phyloP scores from a whole-genome alignment of 306 rosid species.

The Alnus glutinosa region DNA sequence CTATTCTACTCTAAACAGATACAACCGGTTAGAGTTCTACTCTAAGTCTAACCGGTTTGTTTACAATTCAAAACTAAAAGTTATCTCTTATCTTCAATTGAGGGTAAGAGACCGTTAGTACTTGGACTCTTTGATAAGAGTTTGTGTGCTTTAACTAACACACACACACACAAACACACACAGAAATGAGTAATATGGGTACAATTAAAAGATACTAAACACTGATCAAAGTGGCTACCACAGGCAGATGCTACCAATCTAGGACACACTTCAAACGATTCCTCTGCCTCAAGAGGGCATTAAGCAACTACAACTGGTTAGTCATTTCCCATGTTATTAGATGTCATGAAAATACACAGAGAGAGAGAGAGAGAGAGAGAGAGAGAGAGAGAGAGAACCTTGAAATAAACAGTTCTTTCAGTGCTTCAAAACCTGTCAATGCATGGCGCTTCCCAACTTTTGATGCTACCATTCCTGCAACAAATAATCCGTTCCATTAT shows the following conservation, averaged over 20 bases:
- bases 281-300: not conserved
- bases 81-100: no score
- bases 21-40: no score
- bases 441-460: slow-evolving; percentile 98
- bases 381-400: slow-evolving; percentile 45
- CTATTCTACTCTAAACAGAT: no score
- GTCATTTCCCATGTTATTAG: not conserved
- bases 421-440: slow-evolving; percentile 85
- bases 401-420: slow-evolving; percentile 78
- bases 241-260: no score
- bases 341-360: not conserved
- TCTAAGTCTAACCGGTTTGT: no score
- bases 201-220: not conserved
- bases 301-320: not conserved
- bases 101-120: no score
- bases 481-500: slow-evolving; percentile 21
- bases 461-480: slow-evolving; percentile 90
- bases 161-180: no score
- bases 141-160: no score
- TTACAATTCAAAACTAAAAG: no score
- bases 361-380: not conserved
- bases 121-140: no score
- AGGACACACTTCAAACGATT: not conserved
- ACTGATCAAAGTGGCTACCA: not conserved
- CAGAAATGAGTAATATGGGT: not conserved